Conservation (phyloP, 2,329 filamentous ascomycete species). For the Fusarium sp. region DNA sequence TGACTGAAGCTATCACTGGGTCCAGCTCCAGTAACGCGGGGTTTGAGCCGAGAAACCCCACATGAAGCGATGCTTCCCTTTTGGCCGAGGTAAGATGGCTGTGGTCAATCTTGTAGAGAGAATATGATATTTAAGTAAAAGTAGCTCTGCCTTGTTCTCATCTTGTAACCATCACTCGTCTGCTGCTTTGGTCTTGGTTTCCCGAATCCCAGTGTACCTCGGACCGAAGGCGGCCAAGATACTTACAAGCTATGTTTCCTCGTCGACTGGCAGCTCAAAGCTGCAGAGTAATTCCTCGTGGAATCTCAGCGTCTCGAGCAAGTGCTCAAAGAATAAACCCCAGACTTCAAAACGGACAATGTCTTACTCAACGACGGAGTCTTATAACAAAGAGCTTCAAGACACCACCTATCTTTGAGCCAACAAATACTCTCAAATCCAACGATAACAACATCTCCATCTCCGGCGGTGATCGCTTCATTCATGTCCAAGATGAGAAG, state of each 20-base stretch:
- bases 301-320: constrained; percentile 29
- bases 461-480: constrained; percentile 46
- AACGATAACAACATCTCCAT: constrained; percentile 37
- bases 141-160: neutral
- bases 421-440: constrained; percentile 14
- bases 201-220: neutral
- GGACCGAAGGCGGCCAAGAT: neutral
- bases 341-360: neutral
- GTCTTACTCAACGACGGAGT: neutral
- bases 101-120: constrained; percentile 2
- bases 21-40: constrained; percentile 42
- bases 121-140: neutral
- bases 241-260: constrained; percentile 29
- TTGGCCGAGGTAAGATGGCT: constrained; percentile 46
- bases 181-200: neutral
- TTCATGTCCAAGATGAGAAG: constrained; percentile 46
- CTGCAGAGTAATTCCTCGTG: constrained; percentile 27
- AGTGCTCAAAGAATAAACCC: constrained; percentile 30
- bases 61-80: constrained; percentile 42
- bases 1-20: constrained; percentile 37
- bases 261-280: constrained; percentile 17
- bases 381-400: constrained; percentile 27
- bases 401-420: constrained; percentile 31
- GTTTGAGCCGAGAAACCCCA: constrained; percentile 44
- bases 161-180: neutral